Base-by-base conservation (phyloP, 371 early-diverging fungal genomes). In the Mortierella sp. region DNA sequence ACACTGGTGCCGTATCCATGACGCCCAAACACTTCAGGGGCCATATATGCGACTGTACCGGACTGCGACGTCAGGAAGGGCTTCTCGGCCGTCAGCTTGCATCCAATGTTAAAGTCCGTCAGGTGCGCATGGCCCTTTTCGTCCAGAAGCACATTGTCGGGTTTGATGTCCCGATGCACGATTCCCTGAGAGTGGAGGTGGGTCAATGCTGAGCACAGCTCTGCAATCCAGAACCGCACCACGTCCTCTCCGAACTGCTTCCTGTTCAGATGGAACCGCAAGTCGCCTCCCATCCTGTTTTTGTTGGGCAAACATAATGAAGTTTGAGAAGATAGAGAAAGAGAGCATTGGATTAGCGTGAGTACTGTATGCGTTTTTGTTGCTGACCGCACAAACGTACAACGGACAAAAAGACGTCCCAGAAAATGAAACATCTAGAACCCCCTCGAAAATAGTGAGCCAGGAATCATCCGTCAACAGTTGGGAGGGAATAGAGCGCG, bases 71-170 rank as follows among this genome's bases (percentile, higher is more conserved):
- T 94, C 58, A 95, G 76, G 16, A 86, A 79, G 29, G 86, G 88
- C 53, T 88, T 87, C 50, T 87, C 86, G 7, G 85, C 85, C 26
- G 89, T 89, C 58, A 92, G 77, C 86, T 91, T 86, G 66, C 93
- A 88, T 61, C 95, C 95, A 69, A 94, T 92, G 71, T 94, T 94
- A 79, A 96, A 96, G 85, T 96, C 96, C n/a, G 95, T 92, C 24
- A 96, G 63, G 77, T 94, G 94, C 16, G 89, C 94, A 87, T 95
- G 95, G 5, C 92, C 94, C 47, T 87, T 85, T 40, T 91, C 92
- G 73, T 95, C 95, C 70, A 96, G 82, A 14, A 97, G 85, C n/a
- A 96, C 91, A 83, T 96, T 95, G 70, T 95, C 95, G 0, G 96
- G 96, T 74, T 95, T 95, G 45, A 94, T 89, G 84, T 96, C 95